Evolutionary conservation across 1,139 yeast species (phyloP).

Genomic region (Pichia sp.): DNA sequence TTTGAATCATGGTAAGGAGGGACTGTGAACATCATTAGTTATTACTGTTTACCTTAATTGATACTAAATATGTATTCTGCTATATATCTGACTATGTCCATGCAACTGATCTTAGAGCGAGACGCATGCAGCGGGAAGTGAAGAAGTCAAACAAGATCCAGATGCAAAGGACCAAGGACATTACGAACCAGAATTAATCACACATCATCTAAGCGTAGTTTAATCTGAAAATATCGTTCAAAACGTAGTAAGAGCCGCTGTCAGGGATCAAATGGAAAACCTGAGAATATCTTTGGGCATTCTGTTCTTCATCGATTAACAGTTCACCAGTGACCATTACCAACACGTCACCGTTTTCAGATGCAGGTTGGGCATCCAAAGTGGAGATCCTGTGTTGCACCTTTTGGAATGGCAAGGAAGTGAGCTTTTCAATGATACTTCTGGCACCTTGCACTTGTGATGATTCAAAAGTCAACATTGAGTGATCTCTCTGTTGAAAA

Average conservation of each 20-base stretch:
- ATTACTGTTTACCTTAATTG: not conserved
- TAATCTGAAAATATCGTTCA: conserved; percentile 94
- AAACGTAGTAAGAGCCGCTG: conserved; percentile 83
- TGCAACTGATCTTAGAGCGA: not conserved
- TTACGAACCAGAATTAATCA: not conserved
- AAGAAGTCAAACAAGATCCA: not conserved
- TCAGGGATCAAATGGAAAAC: conserved; percentile 96
- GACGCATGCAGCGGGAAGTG: not conserved
- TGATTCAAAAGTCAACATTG: conserved; percentile 96
- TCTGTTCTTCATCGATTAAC: conserved; percentile 86
- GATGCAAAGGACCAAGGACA: not conserved
- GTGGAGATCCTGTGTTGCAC: conserved; percentile 92
- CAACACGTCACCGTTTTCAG: conserved; percentile 87
- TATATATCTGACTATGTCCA: not conserved
- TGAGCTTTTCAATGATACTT: conserved; percentile 85
- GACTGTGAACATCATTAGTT: not conserved
- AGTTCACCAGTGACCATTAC: conserved; percentile 98
- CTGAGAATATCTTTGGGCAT: conserved; percentile 94
- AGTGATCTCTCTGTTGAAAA: conserved; percentile 66
- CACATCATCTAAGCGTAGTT: conserved; percentile 47
- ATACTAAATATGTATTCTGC: not conserved
- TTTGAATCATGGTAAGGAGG: too few relatives aligned
- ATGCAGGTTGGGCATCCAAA: conserved; percentile 96
- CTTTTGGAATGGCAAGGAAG: conserved; percentile 82
- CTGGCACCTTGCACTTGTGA: conserved; percentile 92